Evolutionary conservation across 164 flowering plant species (phyloP).

Genomic region (Akebia trifoliata): DNA sequence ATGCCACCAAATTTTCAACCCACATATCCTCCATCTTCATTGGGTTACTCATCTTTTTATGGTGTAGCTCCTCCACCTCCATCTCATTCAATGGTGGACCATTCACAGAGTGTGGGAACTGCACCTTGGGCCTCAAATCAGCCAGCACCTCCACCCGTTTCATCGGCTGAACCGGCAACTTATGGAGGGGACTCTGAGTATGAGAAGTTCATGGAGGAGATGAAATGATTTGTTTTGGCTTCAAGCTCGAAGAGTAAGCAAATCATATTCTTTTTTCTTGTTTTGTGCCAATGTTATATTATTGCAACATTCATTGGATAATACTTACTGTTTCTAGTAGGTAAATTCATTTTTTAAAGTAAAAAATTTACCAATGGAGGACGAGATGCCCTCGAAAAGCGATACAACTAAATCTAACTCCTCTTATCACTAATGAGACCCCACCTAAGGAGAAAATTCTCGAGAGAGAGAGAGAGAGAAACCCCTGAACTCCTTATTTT

Average conservation of each 20-base stretch:
- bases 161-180: conserved; percentile 48
- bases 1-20: conserved; percentile 49
- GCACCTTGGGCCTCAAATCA: conserved; percentile 77
- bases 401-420: too few relatives aligned
- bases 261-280: conserved; percentile 2
- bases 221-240: conserved; percentile 50
- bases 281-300: conserved; percentile 5
- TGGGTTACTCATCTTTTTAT: conserved; percentile 61
- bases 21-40: conserved; percentile 46
- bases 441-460: too few relatives aligned
- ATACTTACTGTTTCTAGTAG: too few relatives aligned
- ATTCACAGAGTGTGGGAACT: conserved; percentile 39
- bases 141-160: conserved; percentile 40
- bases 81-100: conserved; percentile 35
- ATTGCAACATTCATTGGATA: too few relatives aligned
- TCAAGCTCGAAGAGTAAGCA: conserved; percentile 25
- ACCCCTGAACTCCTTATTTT: too few relatives aligned
- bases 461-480: too few relatives aligned
- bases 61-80: conserved; percentile 41
- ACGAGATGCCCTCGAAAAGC: too few relatives aligned
- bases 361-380: too few relatives aligned
- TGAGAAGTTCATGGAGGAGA: conserved; percentile 90
- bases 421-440: too few relatives aligned
- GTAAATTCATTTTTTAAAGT: too few relatives aligned
- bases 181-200: conserved; percentile 68